Evolutionary conservation across 257 asterid genomes (phyloP), one percentile per base, ranked within the genome.

Genomic region (Nicotiana attenuata): DNA sequence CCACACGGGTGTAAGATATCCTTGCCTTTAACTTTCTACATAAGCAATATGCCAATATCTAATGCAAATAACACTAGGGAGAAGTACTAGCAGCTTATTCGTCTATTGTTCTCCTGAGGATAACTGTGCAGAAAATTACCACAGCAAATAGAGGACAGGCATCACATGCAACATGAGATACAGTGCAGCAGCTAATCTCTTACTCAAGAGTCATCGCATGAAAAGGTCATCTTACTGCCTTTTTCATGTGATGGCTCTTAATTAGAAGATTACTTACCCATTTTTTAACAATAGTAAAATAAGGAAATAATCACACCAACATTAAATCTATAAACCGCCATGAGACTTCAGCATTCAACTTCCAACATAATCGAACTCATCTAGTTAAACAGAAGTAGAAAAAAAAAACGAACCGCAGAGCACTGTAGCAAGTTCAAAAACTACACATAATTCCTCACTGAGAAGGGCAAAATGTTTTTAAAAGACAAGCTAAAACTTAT

Each of bases 261-360:
- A 65, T 65, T 28, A 38, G 28, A 19, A 19, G 4, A 7, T 57
- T 6, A 57, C 63, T 57, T 19, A n/a, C 24, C 26, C 2, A 41
- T 41, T 41, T 41, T n/a, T 65, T 29, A 15, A 65, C 75, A 0
- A 65, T 65, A 65, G 7, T 35, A 65, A 65, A 16, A 65, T 33
- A 65, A 7, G 33, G 33, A 65, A 65, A 19, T 65, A 65, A 67
- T 67, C 53, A 65, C 52, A 19, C 10, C 76, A 33, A 3, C 35
- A 31, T 67, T 17, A 10, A 35, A 67, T 19, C 53, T 33, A 4
- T 50, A 4, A 65, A 78, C 67, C 45, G 45, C 82, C 56, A 76
- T 31, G 78, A 65, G 67, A 77, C n/a, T 65, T 66, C 71, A 78
- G 57, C 73, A 38, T 65, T 66, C 71, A 65, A 56, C 82, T 69